Percentiles rank a stretch among this genome's conserved stretches.
phyloP scores from a whole-genome alignment of 1,284 basidiomycete genomes.

The Pascua guehoae region DNA sequence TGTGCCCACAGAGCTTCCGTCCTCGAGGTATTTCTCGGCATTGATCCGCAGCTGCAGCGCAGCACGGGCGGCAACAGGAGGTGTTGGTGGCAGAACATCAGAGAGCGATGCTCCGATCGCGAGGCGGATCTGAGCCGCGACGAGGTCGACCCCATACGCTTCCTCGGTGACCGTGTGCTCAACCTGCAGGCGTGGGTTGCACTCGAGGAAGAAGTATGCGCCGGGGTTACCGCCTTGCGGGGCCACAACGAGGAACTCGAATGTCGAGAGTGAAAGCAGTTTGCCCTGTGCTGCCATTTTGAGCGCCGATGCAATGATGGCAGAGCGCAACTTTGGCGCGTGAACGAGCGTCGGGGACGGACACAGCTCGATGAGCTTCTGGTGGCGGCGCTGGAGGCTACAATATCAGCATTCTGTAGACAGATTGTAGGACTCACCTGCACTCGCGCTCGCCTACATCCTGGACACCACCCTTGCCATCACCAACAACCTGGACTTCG shows the following conservation, averaged over 20 bases:
- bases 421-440: conserved; percentile 4
- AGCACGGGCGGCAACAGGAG: conserved; percentile 3
- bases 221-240: neutral
- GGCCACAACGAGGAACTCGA: conserved; percentile 19
- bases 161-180: conserved; percentile 22
- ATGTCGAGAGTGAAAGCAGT: conserved; percentile 15
- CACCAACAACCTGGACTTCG: conserved; percentile 70
- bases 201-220: conserved; percentile 19
- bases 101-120: conserved; percentile 10
- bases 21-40: conserved; percentile 12
- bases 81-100: conserved; percentile 5
- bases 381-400: conserved; percentile 15
- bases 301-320: conserved; percentile 12
- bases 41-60: conserved; percentile 21
- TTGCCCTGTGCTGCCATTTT: conserved; percentile 13
- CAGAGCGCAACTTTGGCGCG: conserved; percentile 8
- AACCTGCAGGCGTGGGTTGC: conserved; percentile 21
- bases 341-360: conserved; percentile 12
- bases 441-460: conserved; percentile 20
- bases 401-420: neutral
- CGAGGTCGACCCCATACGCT: conserved; percentile 20
- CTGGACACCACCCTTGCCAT: conserved; percentile 11
- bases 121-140: conserved; percentile 17
- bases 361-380: conserved; percentile 21
- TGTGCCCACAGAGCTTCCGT: conserved; percentile 14